phyloP scores from a whole-genome alignment of 805 yeast genomes.

The Danielia reshetovae region DNA sequence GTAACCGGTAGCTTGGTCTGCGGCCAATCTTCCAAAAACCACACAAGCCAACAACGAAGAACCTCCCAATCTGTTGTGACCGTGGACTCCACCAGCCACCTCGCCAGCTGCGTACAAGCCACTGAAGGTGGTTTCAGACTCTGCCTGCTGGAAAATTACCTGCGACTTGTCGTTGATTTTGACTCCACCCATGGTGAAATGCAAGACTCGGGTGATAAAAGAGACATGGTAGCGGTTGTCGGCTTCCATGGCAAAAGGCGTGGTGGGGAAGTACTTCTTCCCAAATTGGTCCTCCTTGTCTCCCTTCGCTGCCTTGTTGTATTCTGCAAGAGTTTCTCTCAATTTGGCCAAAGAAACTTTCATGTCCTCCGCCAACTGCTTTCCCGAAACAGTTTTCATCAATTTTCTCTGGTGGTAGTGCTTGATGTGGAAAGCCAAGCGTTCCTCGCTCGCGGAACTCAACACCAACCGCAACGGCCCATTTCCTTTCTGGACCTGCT shows the following conservation, averaged over 20 bases:
- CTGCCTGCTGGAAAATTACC: slow-evolving; percentile 29
- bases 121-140: slow-evolving; percentile 23
- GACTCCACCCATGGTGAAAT: slow-evolving; percentile 71
- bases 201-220: slow-evolving; percentile 54
- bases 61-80: slow-evolving; percentile 43
- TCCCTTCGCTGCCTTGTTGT: slow-evolving; percentile 42
- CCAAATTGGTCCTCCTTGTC: slow-evolving; percentile 38
- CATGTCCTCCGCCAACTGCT: slow-evolving; percentile 40
- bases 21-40: slow-evolving; percentile 42
- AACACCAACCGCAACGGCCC: slow-evolving; percentile 51
- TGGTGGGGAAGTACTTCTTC: slow-evolving; percentile 45
- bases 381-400: slow-evolving; percentile 45
- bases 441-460: slow-evolving; percentile 42
- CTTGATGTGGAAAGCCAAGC: slow-evolving; percentile 48
- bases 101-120: slow-evolving; percentile 44
- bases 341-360: slow-evolving; percentile 30
- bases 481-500: slow-evolving; percentile 32
- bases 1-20: slow-evolving; percentile 36
- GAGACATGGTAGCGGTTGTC: slow-evolving; percentile 46
- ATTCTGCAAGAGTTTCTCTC: slow-evolving; percentile 30
- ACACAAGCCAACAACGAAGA: slow-evolving; percentile 43
- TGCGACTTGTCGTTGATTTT: slow-evolving; percentile 45
- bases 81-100: slow-evolving; percentile 45
- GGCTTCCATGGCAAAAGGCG: slow-evolving; percentile 36
- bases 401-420: slow-evolving; percentile 55